phyloP scores from a whole-genome alignment of 2,329 filamentous ascomycete genomes.

The Metarhizium robertsii region DNA sequence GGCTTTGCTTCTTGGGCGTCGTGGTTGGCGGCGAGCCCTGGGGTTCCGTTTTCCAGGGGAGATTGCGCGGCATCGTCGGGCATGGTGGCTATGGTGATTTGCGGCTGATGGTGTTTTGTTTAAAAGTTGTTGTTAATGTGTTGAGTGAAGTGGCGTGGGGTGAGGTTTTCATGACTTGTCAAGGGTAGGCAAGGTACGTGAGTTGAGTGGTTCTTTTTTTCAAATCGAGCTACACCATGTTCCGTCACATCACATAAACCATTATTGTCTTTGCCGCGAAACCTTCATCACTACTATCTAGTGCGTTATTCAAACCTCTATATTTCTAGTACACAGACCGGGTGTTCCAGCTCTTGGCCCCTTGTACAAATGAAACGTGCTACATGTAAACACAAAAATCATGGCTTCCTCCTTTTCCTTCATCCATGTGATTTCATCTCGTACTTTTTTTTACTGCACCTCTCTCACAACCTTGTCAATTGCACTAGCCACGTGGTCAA shows the following conservation, averaged over 20 bases:
- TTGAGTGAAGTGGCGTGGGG: background rate
- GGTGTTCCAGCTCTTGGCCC: slow-evolving; percentile 7
- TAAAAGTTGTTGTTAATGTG: background rate
- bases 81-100: background rate
- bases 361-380: background rate
- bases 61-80: slow-evolving; percentile 5
- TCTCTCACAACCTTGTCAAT: slow-evolving; percentile 68
- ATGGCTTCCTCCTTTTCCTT: background rate
- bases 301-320: background rate
- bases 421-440: background rate
- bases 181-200: no score
- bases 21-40: background rate
- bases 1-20: background rate
- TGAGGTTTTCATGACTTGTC: no score
- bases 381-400: background rate
- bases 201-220: no score
- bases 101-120: background rate
- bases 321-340: slow-evolving; percentile 3
- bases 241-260: background rate
- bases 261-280: background rate
- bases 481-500: slow-evolving; percentile 87
- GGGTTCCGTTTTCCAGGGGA: slow-evolving; percentile 2
- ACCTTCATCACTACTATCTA: background rate
- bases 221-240: no score
- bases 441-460: slow-evolving; percentile 10